Percentiles rank a stretch among this genome's conserved stretches.
Evolutionary conservation across 2,329 filamentous ascomycete genomes (phyloP).

Genomic region (Fusarium staphyleae): DNA sequence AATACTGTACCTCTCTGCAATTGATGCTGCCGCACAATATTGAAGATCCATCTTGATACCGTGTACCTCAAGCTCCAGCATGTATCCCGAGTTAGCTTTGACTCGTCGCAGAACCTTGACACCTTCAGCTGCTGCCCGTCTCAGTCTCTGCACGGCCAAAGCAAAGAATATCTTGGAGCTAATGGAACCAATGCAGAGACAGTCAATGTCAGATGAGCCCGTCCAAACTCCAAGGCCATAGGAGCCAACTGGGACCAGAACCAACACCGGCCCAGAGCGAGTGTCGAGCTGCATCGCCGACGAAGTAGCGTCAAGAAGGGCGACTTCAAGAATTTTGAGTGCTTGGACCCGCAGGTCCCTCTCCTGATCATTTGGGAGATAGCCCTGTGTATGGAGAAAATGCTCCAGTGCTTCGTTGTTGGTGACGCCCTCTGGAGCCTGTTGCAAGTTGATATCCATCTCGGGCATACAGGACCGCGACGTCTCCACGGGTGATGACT

Average conservation of each 20-base stretch:
- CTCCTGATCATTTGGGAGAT: conserved; percentile 58
- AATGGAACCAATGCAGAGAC: conserved; percentile 69
- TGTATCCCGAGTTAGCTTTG: conserved; percentile 64
- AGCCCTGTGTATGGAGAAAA: conserved; percentile 47
- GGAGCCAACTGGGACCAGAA: conserved; percentile 69
- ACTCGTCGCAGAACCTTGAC: conserved; percentile 64
- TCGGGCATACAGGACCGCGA: conserved; percentile 7
- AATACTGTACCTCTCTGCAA: conserved; percentile 57
- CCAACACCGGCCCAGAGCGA: conserved; percentile 46
- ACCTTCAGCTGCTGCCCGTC: conserved; percentile 51
- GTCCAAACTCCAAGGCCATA: conserved; percentile 71
- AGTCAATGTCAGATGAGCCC: conserved; percentile 67
- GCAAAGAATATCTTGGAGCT: conserved; percentile 68
- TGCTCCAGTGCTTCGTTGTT: conserved; percentile 47
- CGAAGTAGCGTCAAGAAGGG: conserved; percentile 48
- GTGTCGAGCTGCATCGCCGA: conserved; percentile 7
- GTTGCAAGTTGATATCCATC: conserved; percentile 42
- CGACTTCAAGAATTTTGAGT: conserved; percentile 53
- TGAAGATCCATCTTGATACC: conserved; percentile 69
- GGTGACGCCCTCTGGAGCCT: conserved; percentile 43
- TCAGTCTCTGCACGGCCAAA: conserved; percentile 62
- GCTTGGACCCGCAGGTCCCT: conserved; percentile 51
- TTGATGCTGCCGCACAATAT: conserved; percentile 65
- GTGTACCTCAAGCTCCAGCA: conserved; percentile 68
- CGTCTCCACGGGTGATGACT: conserved; percentile 2